phyloP scores from a whole-genome alignment of 306 rosid species.

The Prunus mongolica region DNA sequence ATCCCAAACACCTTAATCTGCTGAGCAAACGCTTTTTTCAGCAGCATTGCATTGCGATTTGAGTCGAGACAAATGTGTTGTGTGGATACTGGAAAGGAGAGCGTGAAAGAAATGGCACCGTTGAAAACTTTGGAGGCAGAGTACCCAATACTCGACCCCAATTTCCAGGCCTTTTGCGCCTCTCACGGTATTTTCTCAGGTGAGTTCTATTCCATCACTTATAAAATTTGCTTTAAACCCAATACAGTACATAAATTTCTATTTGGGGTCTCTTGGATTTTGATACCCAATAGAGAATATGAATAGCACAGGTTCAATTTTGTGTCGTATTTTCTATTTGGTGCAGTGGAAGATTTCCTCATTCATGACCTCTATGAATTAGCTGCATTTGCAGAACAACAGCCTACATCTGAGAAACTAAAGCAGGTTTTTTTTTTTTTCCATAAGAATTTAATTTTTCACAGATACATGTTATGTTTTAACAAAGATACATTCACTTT shows the following conservation, averaged over 20 bases:
- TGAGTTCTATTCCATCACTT: neutral
- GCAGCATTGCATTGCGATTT: neutral
- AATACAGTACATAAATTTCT: neutral
- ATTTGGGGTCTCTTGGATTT: neutral
- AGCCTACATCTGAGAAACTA: constrained; percentile 31
- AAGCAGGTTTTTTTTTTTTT: constrained; percentile 36
- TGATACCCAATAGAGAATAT: neutral
- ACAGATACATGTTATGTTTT: neutral
- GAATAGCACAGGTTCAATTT: neutral
- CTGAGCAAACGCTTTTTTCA: neutral
- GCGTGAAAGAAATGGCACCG: constrained; percentile 41
- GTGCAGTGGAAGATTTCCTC: constrained; percentile 75
- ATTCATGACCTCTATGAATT: constrained; percentile 45
- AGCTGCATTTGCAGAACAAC: constrained; percentile 33
- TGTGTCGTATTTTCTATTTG: neutral
- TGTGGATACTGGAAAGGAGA: too few relatives aligned
- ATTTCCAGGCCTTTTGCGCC: constrained; percentile 43
- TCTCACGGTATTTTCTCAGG: constrained; percentile 42
- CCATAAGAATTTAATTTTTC: neutral
- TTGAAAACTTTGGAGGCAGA: constrained; percentile 40
- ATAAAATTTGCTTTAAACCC: neutral
- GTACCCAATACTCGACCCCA: constrained; percentile 27
- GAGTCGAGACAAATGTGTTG: too few relatives aligned
- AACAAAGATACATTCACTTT: neutral
- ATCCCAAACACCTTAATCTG: too few relatives aligned